Evolutionary conservation across 306 rosid genomes (phyloP), one percentile per base, ranked within the genome.

Genomic region (Quercus agrifolia): DNA sequence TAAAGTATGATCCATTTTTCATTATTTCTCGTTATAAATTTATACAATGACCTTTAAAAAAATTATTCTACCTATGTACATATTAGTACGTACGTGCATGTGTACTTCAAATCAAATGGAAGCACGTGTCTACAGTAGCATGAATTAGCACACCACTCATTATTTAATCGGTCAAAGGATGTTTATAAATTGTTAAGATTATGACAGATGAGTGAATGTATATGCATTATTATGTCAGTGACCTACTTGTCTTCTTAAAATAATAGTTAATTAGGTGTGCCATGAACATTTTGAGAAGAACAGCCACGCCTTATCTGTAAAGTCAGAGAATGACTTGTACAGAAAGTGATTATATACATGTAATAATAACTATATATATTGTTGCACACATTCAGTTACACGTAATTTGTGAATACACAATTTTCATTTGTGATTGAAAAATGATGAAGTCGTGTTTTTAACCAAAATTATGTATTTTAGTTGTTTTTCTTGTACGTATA

Each of bases 101-200:
- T 75, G 88, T 88, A 84, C 85, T 78, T 64, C 78, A 56, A 79
- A 84, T 75, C 63, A 67, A 70, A 78, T 33, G 75, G 21, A 72
- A 75, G 80, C 80, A 73, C 85, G 79, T 83, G 86, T 73, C 56
- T 38, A 30, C 7, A 46, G 69, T 20, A 64, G 76, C 78, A 74
- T 78, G 85, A 54, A 38, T 73, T 49, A 57, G 35, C 77, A 67
- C 77, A 41, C 62, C 33, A 68, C 31, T 44, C 7, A 56, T 18
- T 46, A 3, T 2, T 12, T 21, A 20, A 10, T n/a, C 5, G 55
- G 55, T 79, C 64, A 62, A 61, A 62, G 19, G 28, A 18, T 5
- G 15, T 56, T 70, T 57, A 44, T 49, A 14, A n/a, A 52, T 28
- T 17, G 15, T 49, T 49, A 49, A 49, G 70, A 64, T 17, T 64